Evolutionary conservation across 371 early-diverging fungal species (phyloP).

Genomic region (Mortierella sp.): DNA sequence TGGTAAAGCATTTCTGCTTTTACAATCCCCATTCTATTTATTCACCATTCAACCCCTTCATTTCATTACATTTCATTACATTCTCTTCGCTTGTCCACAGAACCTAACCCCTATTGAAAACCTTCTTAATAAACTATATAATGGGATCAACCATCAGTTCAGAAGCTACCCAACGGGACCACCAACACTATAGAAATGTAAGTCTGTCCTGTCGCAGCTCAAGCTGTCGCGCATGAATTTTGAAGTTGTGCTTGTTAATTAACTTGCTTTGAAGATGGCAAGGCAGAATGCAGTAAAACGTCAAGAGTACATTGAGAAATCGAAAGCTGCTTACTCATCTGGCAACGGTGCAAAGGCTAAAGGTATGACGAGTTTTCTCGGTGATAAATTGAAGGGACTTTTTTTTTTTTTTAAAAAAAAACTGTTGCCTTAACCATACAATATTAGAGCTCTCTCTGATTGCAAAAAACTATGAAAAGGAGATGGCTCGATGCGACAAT

Average conservation of each 20-base stretch:
- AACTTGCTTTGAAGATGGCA: constrained; percentile 24
- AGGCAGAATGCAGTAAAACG: constrained; percentile 23
- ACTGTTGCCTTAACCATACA: not conserved
- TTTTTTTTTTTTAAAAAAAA: not conserved
- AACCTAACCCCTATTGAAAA: no score
- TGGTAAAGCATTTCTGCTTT: no score
- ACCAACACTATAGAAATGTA: constrained; percentile 30
- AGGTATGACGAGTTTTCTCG: constrained; percentile 13
- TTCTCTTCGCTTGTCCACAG: no score
- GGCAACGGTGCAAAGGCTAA: constrained; percentile 43
- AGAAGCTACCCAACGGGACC: constrained; percentile 12
- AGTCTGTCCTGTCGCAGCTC: not conserved
- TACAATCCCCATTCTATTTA: no score
- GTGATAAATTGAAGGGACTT: not conserved
- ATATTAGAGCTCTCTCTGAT: constrained; percentile 62
- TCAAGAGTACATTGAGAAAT: constrained; percentile 23
- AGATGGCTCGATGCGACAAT: constrained; percentile 67
- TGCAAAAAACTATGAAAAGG: constrained; percentile 64
- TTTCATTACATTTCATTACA: no score
- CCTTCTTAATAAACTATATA: not conserved
- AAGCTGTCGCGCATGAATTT: not conserved
- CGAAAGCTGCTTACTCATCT: constrained; percentile 23
- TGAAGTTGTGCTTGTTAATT: not conserved
- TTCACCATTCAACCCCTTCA: no score
- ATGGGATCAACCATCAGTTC: constrained; percentile 32